Conservation (phyloP, 2,329 filamentous ascomycete species). For the Zymoseptoria ardabiliae region DNA sequence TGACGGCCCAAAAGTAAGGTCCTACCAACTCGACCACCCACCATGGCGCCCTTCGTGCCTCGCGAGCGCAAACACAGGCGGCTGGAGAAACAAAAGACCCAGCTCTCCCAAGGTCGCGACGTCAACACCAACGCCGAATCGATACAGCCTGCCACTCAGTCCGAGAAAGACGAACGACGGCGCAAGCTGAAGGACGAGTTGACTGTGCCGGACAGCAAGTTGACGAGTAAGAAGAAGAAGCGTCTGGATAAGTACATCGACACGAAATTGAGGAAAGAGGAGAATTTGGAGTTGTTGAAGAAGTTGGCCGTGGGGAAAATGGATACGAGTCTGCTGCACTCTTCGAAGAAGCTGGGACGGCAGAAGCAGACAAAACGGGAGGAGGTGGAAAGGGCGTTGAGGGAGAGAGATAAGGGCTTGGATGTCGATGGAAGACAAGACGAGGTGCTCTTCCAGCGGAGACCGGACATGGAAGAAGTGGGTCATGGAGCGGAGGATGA, state of each 20-base stretch:
- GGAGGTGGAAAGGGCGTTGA: constrained; percentile 54
- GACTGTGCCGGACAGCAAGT: constrained; percentile 47
- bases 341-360: constrained; percentile 68
- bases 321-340: constrained; percentile 74
- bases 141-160: constrained; percentile 42
- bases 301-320: constrained; percentile 72
- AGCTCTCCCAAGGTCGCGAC: constrained; percentile 33
- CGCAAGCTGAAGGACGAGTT: constrained; percentile 48
- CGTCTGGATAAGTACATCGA: constrained; percentile 68
- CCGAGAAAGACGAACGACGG: constrained; percentile 48
- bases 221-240: constrained; percentile 60
- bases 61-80: constrained; percentile 56
- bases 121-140: constrained; percentile 49
- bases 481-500: constrained; percentile 1
- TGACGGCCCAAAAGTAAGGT: neutral
- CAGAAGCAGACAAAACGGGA: constrained; percentile 65
- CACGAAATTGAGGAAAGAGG: constrained; percentile 88
- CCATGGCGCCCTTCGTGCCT: constrained; percentile 41
- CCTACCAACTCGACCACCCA: neutral
- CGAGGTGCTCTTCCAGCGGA: constrained; percentile 47
- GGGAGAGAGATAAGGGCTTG: constrained; percentile 57
- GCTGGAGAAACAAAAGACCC: constrained; percentile 51
- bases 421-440: constrained; percentile 46
- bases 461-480: constrained; percentile 15
- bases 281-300: constrained; percentile 74